Conservation (phyloP, 192 early-diverging fungal species). For the Rhizophlyctis rosea region DNA sequence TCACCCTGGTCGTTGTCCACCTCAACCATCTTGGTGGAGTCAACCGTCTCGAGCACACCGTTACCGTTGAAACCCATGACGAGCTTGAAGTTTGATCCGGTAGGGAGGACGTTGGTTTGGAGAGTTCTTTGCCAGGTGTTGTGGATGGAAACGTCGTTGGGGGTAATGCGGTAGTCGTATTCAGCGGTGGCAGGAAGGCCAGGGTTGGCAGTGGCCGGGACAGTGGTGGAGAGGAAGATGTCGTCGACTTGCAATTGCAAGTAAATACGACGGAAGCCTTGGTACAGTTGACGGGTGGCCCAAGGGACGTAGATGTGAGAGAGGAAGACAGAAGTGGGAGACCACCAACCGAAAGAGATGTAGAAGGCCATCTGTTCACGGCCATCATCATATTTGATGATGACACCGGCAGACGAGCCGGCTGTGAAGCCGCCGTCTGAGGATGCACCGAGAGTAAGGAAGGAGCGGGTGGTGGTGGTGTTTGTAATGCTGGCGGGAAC, state of each 20-base stretch:
- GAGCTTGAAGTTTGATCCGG: conserved; percentile 35
- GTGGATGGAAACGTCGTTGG: conserved; percentile 29
- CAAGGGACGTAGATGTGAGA: conserved; percentile 42
- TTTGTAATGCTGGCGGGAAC: conserved; percentile 21
- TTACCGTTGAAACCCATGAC: conserved; percentile 45
- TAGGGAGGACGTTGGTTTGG: conserved; percentile 36
- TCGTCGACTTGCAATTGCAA: conserved; percentile 32
- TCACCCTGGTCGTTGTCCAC: conserved; percentile 9
- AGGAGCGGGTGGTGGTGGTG: conserved; percentile 15
- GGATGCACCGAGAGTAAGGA: conserved; percentile 10
- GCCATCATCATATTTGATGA: conserved; percentile 26
- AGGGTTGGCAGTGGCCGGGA: too few species aligned
- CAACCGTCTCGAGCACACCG: conserved; percentile 27
- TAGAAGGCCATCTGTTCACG: conserved; percentile 49
- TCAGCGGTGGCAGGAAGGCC: neutral
- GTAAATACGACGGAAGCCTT: conserved; percentile 47
- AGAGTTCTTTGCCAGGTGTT: conserved; percentile 42
- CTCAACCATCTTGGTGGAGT: conserved; percentile 10
- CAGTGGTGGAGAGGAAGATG: conserved; percentile 9
- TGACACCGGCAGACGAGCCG: conserved; percentile 30
- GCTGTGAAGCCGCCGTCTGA: conserved; percentile 18
- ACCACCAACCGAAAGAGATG: conserved; percentile 44
- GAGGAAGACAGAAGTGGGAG: conserved; percentile 25
- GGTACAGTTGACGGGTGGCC: conserved; percentile 44
- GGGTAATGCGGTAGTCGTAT: conserved; percentile 23